phyloP scores from a whole-genome alignment of 495 filamentous ascomycete species.

The Xylaria cubensis region DNA sequence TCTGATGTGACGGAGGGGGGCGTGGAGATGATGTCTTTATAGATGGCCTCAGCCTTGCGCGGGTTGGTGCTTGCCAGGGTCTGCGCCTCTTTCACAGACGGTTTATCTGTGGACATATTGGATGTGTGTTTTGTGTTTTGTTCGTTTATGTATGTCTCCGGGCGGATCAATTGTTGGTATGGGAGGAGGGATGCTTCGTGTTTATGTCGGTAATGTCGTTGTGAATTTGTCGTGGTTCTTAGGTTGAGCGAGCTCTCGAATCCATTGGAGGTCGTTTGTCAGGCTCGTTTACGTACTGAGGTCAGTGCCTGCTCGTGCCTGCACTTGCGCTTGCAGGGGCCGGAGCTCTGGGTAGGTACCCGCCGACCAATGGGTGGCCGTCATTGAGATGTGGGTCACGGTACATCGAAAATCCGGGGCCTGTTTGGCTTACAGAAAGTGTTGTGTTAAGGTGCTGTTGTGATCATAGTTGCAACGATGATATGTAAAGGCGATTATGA shows the following conservation, averaged over 20 bases:
- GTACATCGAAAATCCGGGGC: slow-evolving; percentile 17
- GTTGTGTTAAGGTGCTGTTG: background rate
- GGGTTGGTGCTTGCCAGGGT: slow-evolving; percentile 79
- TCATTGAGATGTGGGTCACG: slow-evolving; percentile 17
- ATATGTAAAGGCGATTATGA: background rate
- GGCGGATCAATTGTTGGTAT: background rate
- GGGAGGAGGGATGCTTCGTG: background rate
- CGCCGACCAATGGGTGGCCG: background rate
- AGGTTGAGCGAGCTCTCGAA: slow-evolving; percentile 21
- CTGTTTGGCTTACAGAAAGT: background rate
- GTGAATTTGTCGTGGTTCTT: slow-evolving; percentile 12
- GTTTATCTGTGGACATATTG: slow-evolving; percentile 42
- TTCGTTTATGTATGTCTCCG: slow-evolving; percentile 14
- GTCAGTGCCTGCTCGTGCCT: slow-evolving; percentile 29
- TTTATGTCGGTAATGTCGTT: too few species aligned
- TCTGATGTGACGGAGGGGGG: slow-evolving; percentile 81
- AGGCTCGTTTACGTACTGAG: slow-evolving; percentile 27
- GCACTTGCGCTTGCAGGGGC: slow-evolving; percentile 18
- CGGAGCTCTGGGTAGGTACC: slow-evolving; percentile 13
- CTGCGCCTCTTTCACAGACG: slow-evolving; percentile 73
- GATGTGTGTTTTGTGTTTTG: background rate
- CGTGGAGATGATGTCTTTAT: slow-evolving; percentile 86
- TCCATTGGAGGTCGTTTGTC: slow-evolving; percentile 17
- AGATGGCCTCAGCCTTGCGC: slow-evolving; percentile 78
- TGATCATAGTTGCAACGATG: background rate